Conservation (phyloP, 139 green algal species). For the Chlamydomonas sp. region DNA sequence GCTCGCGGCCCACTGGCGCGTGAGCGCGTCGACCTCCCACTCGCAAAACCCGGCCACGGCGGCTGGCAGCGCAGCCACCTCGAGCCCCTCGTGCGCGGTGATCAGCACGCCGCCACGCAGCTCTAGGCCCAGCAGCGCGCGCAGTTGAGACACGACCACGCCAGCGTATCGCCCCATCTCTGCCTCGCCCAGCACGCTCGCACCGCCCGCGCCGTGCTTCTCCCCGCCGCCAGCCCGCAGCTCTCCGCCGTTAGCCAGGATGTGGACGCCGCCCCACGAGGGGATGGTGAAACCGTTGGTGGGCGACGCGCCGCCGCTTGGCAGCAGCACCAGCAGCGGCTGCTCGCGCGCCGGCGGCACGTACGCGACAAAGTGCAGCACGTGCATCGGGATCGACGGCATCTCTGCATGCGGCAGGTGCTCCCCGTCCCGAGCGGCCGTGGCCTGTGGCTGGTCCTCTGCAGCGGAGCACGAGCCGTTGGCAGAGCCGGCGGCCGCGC, state of each 20-base stretch:
- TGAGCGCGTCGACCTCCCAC: slow-evolving; percentile 39
- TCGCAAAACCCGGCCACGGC: slow-evolving; percentile 12
- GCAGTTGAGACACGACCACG: slow-evolving; percentile 30
- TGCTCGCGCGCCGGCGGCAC: slow-evolving; percentile 25
- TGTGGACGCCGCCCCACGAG: slow-evolving; percentile 44
- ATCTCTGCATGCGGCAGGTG: slow-evolving; percentile 15
- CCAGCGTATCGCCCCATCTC: slow-evolving; percentile 17
- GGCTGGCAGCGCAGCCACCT: not conserved
- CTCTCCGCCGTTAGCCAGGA: slow-evolving; percentile 30
- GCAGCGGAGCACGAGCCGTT: not conserved
- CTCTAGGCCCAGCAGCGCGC: slow-evolving; percentile 31
- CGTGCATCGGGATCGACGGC: slow-evolving; percentile 23
- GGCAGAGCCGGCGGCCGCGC: not conserved
- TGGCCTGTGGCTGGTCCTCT: not conserved
- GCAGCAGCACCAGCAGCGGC: slow-evolving; percentile 35
- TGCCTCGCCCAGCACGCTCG: not conserved
- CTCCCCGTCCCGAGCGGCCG: not conserved
- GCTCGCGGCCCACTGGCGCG: slow-evolving; percentile 9
- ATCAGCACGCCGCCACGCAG: not conserved
- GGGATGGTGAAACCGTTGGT: slow-evolving; percentile 44
- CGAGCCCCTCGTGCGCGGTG: not conserved
- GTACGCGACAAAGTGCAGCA: slow-evolving; percentile 49
- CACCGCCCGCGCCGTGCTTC: not conserved
- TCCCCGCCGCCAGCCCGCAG: not conserved
- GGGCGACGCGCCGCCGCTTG: slow-evolving; percentile 2